Conservation (phyloP, 305 asterid genomes). For the Caryopteris hybrid region DNA sequence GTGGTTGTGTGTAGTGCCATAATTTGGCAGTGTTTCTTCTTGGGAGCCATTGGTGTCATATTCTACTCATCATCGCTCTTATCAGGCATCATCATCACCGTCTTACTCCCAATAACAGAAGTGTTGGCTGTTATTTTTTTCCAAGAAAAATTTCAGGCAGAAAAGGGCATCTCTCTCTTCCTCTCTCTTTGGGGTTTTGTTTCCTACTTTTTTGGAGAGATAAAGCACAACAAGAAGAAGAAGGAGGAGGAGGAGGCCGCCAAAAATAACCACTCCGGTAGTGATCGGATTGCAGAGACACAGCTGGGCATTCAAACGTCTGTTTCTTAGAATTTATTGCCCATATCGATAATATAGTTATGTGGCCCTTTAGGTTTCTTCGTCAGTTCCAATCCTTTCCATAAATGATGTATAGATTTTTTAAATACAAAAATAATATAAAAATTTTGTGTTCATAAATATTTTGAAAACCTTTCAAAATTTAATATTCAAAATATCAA, state of each 20-base stretch:
- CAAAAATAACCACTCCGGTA: too few relatives aligned
- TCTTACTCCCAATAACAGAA: conserved; percentile 45
- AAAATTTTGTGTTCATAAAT: too few relatives aligned
- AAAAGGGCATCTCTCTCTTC: conserved; percentile 49
- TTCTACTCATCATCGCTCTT: conserved; percentile 51
- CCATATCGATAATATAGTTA: too few relatives aligned
- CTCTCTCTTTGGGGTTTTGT: conserved; percentile 64
- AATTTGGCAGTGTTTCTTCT: conserved; percentile 50
- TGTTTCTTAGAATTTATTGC: too few relatives aligned
- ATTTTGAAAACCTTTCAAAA: too few relatives aligned
- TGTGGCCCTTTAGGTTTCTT: too few relatives aligned
- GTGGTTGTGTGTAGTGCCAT: conserved; percentile 35
- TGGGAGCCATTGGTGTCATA: conserved; percentile 56
- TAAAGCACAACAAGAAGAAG: conserved; percentile 10
- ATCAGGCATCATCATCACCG: conserved; percentile 41
- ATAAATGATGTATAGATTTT: too few relatives aligned
- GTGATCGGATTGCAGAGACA: too few relatives aligned
- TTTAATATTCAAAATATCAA: too few relatives aligned
- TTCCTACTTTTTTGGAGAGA: conserved; percentile 52
- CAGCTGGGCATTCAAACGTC: too few relatives aligned
- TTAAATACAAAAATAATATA: too few relatives aligned
- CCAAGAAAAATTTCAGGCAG: conserved; percentile 51
- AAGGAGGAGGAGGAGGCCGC: conserved; percentile 26
- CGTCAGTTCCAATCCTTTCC: too few relatives aligned
- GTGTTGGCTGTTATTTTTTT: conserved; percentile 45